Evolutionary conservation across 768 basidiomycete genomes (phyloP).

Genomic region (Trametopsis cervina): DNA sequence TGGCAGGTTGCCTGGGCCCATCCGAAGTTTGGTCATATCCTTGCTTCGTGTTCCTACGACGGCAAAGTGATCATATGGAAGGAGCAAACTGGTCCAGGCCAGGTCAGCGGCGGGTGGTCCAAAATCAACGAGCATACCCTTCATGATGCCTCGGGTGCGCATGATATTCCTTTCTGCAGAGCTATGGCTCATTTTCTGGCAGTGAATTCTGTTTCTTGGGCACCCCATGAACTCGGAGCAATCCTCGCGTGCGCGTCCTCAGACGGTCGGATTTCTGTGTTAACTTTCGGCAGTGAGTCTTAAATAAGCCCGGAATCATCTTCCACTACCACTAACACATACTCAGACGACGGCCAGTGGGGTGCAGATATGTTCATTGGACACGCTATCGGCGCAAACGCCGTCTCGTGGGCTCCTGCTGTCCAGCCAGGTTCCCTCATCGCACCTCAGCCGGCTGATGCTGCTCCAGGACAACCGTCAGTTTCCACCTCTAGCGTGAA

Average conservation of each 20-base stretch:
- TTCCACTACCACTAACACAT: not conserved
- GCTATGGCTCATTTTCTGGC: not conserved
- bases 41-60: slow-evolving; percentile 98
- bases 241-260: slow-evolving; percentile 96
- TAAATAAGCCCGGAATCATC: not conserved
- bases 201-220: slow-evolving; percentile 99
- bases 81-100: slow-evolving; percentile 51
- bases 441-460: slow-evolving; percentile 48
- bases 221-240: slow-evolving; percentile 96
- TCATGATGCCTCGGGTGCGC: slow-evolving; percentile 87
- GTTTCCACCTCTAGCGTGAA: slow-evolving; percentile 50
- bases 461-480: slow-evolving; percentile 39
- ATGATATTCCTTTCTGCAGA: not conserved
- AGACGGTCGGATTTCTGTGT: slow-evolving; percentile 93
- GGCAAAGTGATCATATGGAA: slow-evolving; percentile 99
- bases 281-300: slow-evolving; percentile 90
- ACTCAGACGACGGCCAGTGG: slow-evolving; percentile 90
- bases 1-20: slow-evolving; percentile 99
- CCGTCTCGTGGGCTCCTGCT: slow-evolving; percentile 96
- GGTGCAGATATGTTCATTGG: slow-evolving; percentile 92
- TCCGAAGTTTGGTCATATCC: slow-evolving; percentile 93
- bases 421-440: slow-evolving; percentile 81
- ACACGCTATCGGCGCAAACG: slow-evolving; percentile 94
- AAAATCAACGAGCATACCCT: slow-evolving; percentile 94
- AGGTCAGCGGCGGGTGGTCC: slow-evolving; percentile 66